Base-by-base conservation (phyloP, 345 rosid species). In the Boechera retrofracta region DNA sequence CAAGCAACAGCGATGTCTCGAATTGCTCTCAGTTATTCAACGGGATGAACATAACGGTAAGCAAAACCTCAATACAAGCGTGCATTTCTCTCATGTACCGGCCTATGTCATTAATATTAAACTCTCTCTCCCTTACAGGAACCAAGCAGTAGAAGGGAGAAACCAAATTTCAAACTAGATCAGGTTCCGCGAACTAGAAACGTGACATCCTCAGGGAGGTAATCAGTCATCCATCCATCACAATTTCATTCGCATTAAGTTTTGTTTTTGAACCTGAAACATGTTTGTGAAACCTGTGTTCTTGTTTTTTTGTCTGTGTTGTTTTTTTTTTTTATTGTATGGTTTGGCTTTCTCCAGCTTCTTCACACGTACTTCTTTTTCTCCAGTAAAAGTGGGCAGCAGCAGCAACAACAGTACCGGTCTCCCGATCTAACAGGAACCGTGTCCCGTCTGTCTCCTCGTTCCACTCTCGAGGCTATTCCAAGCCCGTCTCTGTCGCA, bases 1-100 rank as follows among this genome's bases (percentile, higher is more conserved):
- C 79, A 29, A 52, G 61, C n/a, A 74, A 69, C 65, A 74, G 47
- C 2, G 89, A 85, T 76, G 79, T 81, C 59, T 75, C 81, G 0
- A 78, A 79, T 49, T 79, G 72, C 76, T 42, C 80, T 68, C 83
- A 53, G 32, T 64, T 72, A 56, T 29, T 82, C 41, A 79, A 68
- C 42, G 89, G 85, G 74, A 76, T 56, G 82, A 92, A 82, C 78
- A 82, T 77, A 41, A 79, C 42, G 74, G 98, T 92, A 83, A 82
- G 64, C 16, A 38, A 57, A 70, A 57, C 29, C 59, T 36, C 63
- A 36, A 52, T 61, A 57, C 39, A 42, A 31, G 53, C n/a, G 18
- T 36, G 10, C 13, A 45, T 64, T 12, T 54, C 58, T 28, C 44
- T 67, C 15, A 15, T 64, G 28, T 61, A 72, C 42, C 29, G 26